These are phyloP conservation scores for Synchytrium microbalum DNA, from an alignment of 371 early-diverging fungal species.

Conservation along the genomic window DNA sequence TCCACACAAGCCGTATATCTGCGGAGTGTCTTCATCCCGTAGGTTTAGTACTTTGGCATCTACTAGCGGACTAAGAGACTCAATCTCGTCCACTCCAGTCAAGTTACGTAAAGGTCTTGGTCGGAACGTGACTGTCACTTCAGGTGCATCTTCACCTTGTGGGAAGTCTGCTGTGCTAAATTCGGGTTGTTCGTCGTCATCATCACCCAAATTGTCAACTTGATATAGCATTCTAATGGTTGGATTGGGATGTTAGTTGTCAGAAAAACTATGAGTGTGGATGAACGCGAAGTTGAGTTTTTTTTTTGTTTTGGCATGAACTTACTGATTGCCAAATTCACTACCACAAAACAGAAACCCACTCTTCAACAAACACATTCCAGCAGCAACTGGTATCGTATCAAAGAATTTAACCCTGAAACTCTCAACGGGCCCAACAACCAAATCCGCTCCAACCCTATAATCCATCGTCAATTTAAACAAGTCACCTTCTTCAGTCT, in stretches of 20 bases:
- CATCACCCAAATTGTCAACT: conserved; percentile 87
- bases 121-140: conserved; percentile 59
- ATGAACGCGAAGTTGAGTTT: conserved; percentile 11
- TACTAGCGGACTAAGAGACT: conserved; percentile 72
- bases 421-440: conserved; percentile 25
- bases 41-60: conserved; percentile 68
- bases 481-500: conserved; percentile 90
- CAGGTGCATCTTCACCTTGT: conserved; percentile 43
- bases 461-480: conserved; percentile 89
- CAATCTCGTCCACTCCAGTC: conserved; percentile 79
- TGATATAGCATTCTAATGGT: conserved; percentile 68
- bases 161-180: conserved; percentile 61
- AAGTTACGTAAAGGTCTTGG: conserved; percentile 79
- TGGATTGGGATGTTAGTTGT: background rate
- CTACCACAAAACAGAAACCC: conserved; percentile 89
- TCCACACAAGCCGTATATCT: conserved; percentile 85
- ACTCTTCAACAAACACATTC: conserved; percentile 79
- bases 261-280: background rate
- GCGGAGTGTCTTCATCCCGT: conserved; percentile 86
- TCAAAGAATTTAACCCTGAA: conserved; percentile 85
- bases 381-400: conserved; percentile 72
- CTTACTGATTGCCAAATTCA: conserved; percentile 85
- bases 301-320: conserved; percentile 2
- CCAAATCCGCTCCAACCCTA: conserved; percentile 38
- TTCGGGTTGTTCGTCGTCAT: conserved; percentile 68